Evolutionary conservation across 345 rosid genomes (phyloP), one percentile per base, ranked within the genome.

Genomic region (Rhizophora mangle): DNA sequence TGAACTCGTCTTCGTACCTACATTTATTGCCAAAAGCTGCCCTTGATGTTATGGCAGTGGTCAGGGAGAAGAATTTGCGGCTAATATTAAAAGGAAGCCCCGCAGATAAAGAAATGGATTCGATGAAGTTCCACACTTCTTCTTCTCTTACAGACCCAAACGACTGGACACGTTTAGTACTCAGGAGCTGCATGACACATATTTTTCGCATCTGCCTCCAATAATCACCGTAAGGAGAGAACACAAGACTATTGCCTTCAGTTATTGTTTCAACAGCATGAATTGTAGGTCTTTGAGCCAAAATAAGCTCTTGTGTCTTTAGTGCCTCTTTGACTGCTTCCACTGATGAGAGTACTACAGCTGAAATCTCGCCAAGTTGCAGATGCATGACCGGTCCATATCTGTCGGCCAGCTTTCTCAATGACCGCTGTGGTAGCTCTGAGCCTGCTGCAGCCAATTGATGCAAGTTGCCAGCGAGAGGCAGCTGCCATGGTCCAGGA

Each of bases 311-410:
- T 24, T 24, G 43, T 84, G 78, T 5, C 63, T 71, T 82, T 74
- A 84, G 61, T 8, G 78, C 68, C 39, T 78, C 72, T 32, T 59
- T 65, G 15, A 82, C 83, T 3, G 68, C 20, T 24, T 78, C 57
- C 1, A 79, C 70, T 0, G 79, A 80, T 6, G 86, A 80, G 24
- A 78, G 52, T 0, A 82, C 74, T 0, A 76, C 24, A 8, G 61
- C 47, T 19, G 76, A 31, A 16, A 74, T 59, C 60, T 76, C 72
- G 15, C 83, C 83, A 3, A 78, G 73, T 36, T 78, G 67, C 0
- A 80, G 72, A 51, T 82, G 76, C 81, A 85, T 82, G 20, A 82
- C 7, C 19, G 76, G 73, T 8, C 88, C 82, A 57, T 78, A 31
- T 74, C 64, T 75, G 13, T 43, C 34, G 21, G 85, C 77, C 71